Percentiles rank a stretch among this genome's conserved stretches.
Evolutionary conservation across 768 basidiomycete species (phyloP).

Genomic region (Leccinum arenicola): DNA sequence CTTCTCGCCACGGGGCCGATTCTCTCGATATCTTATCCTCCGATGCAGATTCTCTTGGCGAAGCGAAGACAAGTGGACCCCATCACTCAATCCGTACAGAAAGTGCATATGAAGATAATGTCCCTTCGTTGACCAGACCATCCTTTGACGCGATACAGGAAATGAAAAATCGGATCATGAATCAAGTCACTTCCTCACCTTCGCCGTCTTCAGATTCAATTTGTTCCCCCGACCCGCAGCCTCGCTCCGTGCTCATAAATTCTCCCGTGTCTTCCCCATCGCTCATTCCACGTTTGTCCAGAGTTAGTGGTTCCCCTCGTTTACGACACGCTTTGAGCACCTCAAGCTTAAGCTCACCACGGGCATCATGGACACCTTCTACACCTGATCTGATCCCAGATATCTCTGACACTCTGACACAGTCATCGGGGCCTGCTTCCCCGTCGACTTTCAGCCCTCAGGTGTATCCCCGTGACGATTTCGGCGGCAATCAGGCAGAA

Average conservation of each 20-base stretch:
- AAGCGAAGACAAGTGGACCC: constrained; percentile 10
- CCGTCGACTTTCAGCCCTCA: constrained; percentile 42
- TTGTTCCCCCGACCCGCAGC: constrained; percentile 14
- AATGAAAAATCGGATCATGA: constrained; percentile 58
- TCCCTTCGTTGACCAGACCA: constrained; percentile 21
- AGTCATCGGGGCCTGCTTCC: constrained; percentile 54
- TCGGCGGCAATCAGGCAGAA: constrained; percentile 9
- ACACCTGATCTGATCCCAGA: constrained; percentile 64
- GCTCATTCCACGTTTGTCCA: constrained; percentile 31
- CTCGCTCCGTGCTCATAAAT: constrained; percentile 9
- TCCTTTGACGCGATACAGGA: constrained; percentile 56
- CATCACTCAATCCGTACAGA: constrained; percentile 10
- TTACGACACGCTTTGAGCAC: constrained; percentile 27
- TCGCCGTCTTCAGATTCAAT: constrained; percentile 16
- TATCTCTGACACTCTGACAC: constrained; percentile 55
- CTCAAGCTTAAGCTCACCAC: constrained; percentile 27
- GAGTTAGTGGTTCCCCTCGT: constrained; percentile 24
- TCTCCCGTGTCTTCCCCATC: constrained; percentile 16
- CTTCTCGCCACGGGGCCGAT: constrained; percentile 7
- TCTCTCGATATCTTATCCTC: constrained; percentile 1
- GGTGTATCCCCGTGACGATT: constrained; percentile 10
- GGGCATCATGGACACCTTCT: constrained; percentile 38
- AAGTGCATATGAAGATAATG: constrained; percentile 13
- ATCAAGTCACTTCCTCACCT: constrained; percentile 29
- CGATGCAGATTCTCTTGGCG: constrained; percentile 9